Evolutionary conservation across 2,329 filamentous ascomycete species (phyloP), one percentile per base, ranked within the genome.

Genomic region (Phyllosticta citribraziliensis): DNA sequence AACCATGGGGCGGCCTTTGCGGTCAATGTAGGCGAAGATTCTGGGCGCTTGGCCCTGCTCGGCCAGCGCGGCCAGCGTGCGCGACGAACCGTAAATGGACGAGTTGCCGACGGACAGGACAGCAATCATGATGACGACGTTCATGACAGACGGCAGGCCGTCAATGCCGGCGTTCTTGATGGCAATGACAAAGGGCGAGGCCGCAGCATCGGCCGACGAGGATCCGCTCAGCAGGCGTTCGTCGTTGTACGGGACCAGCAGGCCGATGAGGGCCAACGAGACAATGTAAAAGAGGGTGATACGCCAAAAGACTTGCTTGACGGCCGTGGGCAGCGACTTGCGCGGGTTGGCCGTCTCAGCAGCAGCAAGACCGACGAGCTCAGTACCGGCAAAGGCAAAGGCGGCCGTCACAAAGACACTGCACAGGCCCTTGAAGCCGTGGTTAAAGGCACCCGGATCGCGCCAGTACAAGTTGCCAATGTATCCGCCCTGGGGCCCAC

Each of bases 281-380:
- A 95, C 85, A 56, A 97, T 81, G 76, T 96, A 97, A 78, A 97
- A 97, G 50, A 70, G 80, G 3, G 86, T 85, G 70, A 96, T 96
- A 69, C 92, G 87, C 91, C 92, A 97, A 75, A 97, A 96, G 52
- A 97, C 91, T 74, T 96, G 92, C 75, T 96, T 96, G 69, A 95
- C 86, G 24, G 93, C 93, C 0, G 87, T 93, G 0, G 93, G 93
- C 0, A 97, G 80, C 1, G 89, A 91, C 73, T 95, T 91, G 64
- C 88, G 82, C 4, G 89, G 89, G 69, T 91, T 91, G 24, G 83
- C 85, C 0, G 88, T 89, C 73, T 93, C 89, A 25, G 88, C 89
- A 4, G 88, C 88, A 9, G 88, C 88, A 9, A 92, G 81, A 62
- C 88, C 89, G 53, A 91, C 87, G 19, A 91, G 79, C 71, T 92